Evolutionary conservation across 2,329 filamentous ascomycete genomes (phyloP).

Genomic region (Aureobasidium subglaciale): DNA sequence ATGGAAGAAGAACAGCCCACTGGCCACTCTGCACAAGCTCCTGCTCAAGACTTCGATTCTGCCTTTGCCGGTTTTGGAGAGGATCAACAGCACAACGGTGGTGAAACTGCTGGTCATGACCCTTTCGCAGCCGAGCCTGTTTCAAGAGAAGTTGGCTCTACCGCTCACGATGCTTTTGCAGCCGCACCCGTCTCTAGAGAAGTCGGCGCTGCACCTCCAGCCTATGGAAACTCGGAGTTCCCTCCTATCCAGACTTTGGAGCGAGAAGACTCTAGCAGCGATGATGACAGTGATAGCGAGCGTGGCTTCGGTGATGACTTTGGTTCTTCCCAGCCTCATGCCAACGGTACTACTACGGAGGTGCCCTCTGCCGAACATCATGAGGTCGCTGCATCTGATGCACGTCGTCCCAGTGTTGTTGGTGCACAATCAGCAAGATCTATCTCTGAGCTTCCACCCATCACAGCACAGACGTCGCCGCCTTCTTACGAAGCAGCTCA

Average conservation of each 20-base stretch:
- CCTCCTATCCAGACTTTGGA: constrained; percentile 87
- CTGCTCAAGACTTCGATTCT: constrained; percentile 64
- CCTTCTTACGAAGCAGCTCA: constrained; percentile 46
- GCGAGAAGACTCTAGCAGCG: constrained; percentile 60
- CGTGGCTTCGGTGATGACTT: constrained; percentile 90
- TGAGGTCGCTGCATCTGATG: not conserved
- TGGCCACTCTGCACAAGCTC: not conserved
- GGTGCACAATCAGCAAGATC: constrained; percentile 30
- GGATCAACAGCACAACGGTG: constrained; percentile 20
- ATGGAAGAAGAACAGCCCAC: constrained; percentile 23
- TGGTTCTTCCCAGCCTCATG: constrained; percentile 51
- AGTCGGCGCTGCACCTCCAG: constrained; percentile 6
- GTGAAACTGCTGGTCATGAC: constrained; percentile 18
- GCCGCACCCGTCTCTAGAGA: constrained; percentile 30
- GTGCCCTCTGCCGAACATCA: not conserved
- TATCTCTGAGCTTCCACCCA: constrained; percentile 40
- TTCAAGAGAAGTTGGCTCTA: constrained; percentile 30
- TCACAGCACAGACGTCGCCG: constrained; percentile 52
- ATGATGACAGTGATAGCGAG: constrained; percentile 68
- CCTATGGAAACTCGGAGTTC: constrained; percentile 55
- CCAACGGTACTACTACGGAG: constrained; percentile 15
- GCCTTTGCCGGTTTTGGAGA: constrained; percentile 69
- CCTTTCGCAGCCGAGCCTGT: constrained; percentile 35
- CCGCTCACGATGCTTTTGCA: constrained; percentile 30
- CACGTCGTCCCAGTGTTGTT: constrained; percentile 1